These are phyloP conservation scores for Boletus bicolor DNA, from an alignment of 768 basidiomycete genomes.

Conservation along the genomic window DNA sequence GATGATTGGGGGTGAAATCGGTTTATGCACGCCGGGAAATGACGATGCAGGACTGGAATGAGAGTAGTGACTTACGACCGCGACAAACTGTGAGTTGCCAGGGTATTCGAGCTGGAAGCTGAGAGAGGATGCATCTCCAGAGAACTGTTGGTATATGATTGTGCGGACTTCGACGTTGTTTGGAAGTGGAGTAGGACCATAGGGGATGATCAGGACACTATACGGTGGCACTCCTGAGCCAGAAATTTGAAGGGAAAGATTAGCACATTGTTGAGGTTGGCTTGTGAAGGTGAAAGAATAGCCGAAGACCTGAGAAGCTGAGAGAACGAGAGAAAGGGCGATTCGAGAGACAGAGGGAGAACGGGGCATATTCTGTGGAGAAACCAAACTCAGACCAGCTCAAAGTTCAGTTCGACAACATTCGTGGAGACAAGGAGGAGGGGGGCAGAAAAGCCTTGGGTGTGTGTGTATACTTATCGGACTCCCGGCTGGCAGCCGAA, in stretches of 20 bases:
- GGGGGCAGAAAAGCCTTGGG: neutral
- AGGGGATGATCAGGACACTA: slow-evolving; percentile 62
- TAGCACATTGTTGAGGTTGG: slow-evolving; percentile 62
- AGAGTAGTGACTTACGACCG: slow-evolving; percentile 54
- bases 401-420: neutral
- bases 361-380: slow-evolving; percentile 13
- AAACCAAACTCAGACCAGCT: neutral
- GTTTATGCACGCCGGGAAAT: neutral
- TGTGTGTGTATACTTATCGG: no score
- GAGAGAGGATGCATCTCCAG: slow-evolving; percentile 36
- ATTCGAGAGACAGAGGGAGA: neutral
- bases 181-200: slow-evolving; percentile 57
- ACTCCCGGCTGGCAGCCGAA: neutral
- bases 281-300: slow-evolving; percentile 43
- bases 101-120: slow-evolving; percentile 65
- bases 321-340: slow-evolving; percentile 14
- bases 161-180: slow-evolving; percentile 62
- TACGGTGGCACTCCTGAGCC: slow-evolving; percentile 70
- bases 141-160: slow-evolving; percentile 56
- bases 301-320: slow-evolving; percentile 32
- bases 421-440: slow-evolving; percentile 1
- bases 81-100: slow-evolving; percentile 66
- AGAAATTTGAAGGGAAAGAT: slow-evolving; percentile 55
- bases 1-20: neutral
- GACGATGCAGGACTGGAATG: neutral